Conservation (phyloP, 2,329 filamentous ascomycete genomes). For the Aspergillus bombycis region DNA sequence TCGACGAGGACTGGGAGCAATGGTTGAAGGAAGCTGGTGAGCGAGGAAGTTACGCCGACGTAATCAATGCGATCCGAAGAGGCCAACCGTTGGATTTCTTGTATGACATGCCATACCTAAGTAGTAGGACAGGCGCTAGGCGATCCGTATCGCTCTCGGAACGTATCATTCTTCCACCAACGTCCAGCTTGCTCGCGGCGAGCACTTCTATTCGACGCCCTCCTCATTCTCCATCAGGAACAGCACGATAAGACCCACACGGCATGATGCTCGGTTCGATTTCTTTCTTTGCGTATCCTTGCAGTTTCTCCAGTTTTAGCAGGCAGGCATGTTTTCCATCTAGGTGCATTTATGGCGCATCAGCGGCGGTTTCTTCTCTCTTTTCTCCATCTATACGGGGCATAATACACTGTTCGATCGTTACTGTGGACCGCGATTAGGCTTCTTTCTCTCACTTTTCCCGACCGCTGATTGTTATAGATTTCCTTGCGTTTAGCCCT, state of each 20-base stretch:
- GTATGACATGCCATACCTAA: conserved; percentile 27
- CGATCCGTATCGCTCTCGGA: conserved; percentile 25
- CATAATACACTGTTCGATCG: not conserved
- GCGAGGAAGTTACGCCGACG: conserved; percentile 48
- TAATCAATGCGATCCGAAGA: conserved; percentile 43
- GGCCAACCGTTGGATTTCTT: conserved; percentile 38
- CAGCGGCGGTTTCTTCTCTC: conserved; percentile 23
- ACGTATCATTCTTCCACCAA: conserved; percentile 25
- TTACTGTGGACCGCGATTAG: not conserved
- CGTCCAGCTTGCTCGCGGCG: conserved; percentile 26
- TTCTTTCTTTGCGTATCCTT: conserved; percentile 16
- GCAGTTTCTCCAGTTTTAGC: conserved; percentile 6
- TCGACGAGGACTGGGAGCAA: conserved; percentile 58
- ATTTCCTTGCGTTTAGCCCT: conserved; percentile 14
- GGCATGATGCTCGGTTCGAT: not conserved
- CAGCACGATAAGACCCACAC: conserved; percentile 28
- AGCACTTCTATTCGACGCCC: conserved; percentile 25
- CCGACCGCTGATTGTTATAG: conserved; percentile 15
- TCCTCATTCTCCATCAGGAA: conserved; percentile 28
- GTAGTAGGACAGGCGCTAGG: conserved; percentile 23
- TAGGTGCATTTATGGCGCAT: conserved; percentile 29
- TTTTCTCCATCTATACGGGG: not conserved
- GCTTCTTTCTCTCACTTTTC: not conserved
- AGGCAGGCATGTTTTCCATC: conserved; percentile 5
- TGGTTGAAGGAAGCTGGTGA: conserved; percentile 62